Percentiles rank a stretch among this genome's conserved stretches.
These are phyloP conservation scores for Senna tora DNA, from an alignment of 306 rosid genomes.

Conservation along the genomic window DNA sequence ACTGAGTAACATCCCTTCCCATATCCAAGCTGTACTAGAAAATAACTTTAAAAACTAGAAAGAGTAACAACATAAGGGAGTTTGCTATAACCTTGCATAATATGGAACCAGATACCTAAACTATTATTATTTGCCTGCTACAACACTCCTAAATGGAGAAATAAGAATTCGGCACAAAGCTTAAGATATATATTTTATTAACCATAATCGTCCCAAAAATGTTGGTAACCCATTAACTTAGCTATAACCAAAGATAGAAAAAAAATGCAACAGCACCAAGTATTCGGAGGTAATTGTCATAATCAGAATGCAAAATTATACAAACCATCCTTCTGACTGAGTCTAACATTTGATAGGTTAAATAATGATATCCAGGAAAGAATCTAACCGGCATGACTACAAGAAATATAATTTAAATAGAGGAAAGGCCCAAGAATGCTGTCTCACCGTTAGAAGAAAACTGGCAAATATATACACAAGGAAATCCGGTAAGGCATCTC, in stretches of 20 bases:
- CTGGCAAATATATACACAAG: constrained; percentile 98
- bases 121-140: background rate
- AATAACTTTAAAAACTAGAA: no score
- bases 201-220: background rate
- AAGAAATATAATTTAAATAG: constrained; percentile 37
- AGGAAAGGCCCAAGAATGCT: background rate
- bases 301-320: background rate
- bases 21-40: background rate
- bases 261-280: no score
- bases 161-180: constrained; percentile 5
- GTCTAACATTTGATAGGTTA: background rate
- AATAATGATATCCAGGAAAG: constrained; percentile 4
- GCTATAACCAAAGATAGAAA: background rate
- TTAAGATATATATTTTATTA: background rate
- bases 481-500: constrained; percentile 95
- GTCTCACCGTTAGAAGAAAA: constrained; percentile 93
- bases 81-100: no score
- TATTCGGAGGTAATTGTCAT: no score
- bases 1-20: background rate
- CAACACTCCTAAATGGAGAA: constrained; percentile 3
- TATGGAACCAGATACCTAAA: no score
- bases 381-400: constrained; percentile 30
- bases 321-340: background rate
- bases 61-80: no score
- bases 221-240: background rate